These are phyloP conservation scores for Jackrogersella multiformis DNA, from an alignment of 495 filamentous ascomycete genomes.

Conservation along the genomic window DNA sequence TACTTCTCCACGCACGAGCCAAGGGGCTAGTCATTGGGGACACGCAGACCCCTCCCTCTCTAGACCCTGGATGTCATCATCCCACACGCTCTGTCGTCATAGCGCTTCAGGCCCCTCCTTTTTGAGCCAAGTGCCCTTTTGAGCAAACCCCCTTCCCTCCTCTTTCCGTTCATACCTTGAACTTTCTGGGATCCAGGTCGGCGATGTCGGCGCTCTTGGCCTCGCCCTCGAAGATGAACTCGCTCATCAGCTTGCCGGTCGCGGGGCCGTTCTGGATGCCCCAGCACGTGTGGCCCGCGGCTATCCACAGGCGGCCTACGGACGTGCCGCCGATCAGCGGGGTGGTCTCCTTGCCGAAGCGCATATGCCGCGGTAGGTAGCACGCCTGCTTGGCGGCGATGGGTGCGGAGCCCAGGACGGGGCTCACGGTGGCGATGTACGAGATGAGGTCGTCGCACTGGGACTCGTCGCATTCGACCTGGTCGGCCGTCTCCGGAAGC, in stretches of 20 bases:
- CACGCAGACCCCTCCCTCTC: slow-evolving; percentile 6
- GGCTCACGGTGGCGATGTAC: slow-evolving; percentile 79
- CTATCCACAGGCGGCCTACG: slow-evolving; percentile 80
- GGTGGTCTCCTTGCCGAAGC: slow-evolving; percentile 65
- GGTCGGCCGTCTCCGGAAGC: slow-evolving; percentile 77
- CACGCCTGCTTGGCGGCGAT: slow-evolving; percentile 88
- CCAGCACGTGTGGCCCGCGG: slow-evolving; percentile 96
- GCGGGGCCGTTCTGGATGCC: slow-evolving; percentile 96
- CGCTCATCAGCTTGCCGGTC: slow-evolving; percentile 88
- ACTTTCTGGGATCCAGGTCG: slow-evolving; percentile 72
- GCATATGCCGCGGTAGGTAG: slow-evolving; percentile 81
- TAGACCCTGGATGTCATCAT: slow-evolving; percentile 10
- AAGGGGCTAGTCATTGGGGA: slow-evolving; percentile 5
- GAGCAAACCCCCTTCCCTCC: neutral
- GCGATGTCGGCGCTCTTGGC: slow-evolving; percentile 78
- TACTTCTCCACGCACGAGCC: slow-evolving; percentile 31
- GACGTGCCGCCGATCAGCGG: slow-evolving; percentile 83
- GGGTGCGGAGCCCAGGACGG: slow-evolving; percentile 77
- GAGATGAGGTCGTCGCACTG: slow-evolving; percentile 90
- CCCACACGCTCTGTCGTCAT: slow-evolving; percentile 36
- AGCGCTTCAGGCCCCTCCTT: slow-evolving; percentile 1
- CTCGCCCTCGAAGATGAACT: slow-evolving; percentile 82
- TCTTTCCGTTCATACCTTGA: slow-evolving; percentile 50
- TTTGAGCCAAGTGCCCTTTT: neutral
- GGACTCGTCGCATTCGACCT: slow-evolving; percentile 77